Conservation (phyloP, 202 grass and related monocot species). For the Panicum virgatum region DNA sequence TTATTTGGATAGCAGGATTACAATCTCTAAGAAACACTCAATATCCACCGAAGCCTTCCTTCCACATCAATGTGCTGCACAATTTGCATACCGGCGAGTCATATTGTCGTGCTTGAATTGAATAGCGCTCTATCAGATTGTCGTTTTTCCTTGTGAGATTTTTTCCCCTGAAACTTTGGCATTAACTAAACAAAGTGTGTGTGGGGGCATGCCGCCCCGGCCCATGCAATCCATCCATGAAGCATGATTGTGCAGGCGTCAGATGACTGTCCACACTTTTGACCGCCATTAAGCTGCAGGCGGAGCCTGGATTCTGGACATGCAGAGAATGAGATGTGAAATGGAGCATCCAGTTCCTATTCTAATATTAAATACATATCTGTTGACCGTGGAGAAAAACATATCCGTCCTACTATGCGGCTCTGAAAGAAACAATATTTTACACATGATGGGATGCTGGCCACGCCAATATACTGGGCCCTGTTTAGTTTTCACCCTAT, state of each 20-base stretch:
- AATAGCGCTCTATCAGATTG: too few relatives aligned
- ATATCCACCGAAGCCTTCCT: too few relatives aligned
- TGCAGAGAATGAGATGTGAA: constrained; percentile 8
- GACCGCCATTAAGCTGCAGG: constrained; percentile 21
- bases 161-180: too few relatives aligned
- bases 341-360: constrained; percentile 9
- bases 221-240: not conserved
- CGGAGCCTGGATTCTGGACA: not conserved
- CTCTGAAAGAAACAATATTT: not conserved
- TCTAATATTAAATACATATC: not conserved
- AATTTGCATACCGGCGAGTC: too few relatives aligned
- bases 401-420: not conserved
- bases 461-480: not conserved
- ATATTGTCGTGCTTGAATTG: too few relatives aligned
- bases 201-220: not conserved
- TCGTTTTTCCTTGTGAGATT: not conserved
- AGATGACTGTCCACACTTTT: constrained; percentile 18
- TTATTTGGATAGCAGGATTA: too few relatives aligned
- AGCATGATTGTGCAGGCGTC: not conserved
- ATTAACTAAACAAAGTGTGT: not conserved
- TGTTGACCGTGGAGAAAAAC: not conserved
- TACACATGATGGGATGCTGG: not conserved
- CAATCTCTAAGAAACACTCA: too few relatives aligned
- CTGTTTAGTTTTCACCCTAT: too few relatives aligned
- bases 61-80: too few relatives aligned